A percentile compares a stretch with the other conserved stretches of the same genome.
Evolutionary conservation across 345 rosid genomes (phyloP).

Genomic region (Adansonia digitata): DNA sequence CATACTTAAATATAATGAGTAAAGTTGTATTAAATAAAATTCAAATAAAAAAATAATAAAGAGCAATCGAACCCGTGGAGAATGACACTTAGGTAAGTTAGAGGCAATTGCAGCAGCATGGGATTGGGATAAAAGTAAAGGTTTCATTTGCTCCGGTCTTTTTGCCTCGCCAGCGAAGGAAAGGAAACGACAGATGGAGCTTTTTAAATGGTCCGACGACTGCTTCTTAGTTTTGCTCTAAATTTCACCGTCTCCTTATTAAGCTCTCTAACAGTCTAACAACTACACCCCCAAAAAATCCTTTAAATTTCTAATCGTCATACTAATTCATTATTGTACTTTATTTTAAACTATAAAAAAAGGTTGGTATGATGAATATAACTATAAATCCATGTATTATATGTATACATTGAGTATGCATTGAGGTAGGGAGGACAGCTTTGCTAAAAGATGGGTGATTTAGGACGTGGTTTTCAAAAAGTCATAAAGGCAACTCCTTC

Average conservation of each 20-base stretch:
- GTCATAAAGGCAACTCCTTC: slow-evolving; percentile 57
- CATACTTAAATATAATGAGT: neutral
- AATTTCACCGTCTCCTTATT: neutral
- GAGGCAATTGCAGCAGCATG: neutral
- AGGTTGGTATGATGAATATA: neutral
- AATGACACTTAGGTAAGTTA: neutral
- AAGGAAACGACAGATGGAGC: slow-evolving; percentile 39
- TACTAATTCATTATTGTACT: neutral
- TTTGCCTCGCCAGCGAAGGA: neutral
- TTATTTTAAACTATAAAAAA: neutral
- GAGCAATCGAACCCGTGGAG: no score
- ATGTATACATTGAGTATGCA: slow-evolving; percentile 15
- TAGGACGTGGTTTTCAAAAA: slow-evolving; percentile 27
- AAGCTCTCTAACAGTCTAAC: neutral
- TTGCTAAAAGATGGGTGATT: slow-evolving; percentile 31
- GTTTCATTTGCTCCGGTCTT: neutral
- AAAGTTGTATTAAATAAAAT: neutral
- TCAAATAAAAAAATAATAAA: neutral
- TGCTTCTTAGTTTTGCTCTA: slow-evolving; percentile 19
- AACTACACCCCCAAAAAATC: neutral
- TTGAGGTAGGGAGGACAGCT: slow-evolving; percentile 8
- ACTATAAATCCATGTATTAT: neutral
- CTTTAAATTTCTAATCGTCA: neutral
- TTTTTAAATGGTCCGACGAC: slow-evolving; percentile 26
- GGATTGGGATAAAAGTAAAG: slow-evolving; percentile 3